phyloP scores from a whole-genome alignment of 1,284 basidiomycete genomes.

The Microbotryum intermedium region DNA sequence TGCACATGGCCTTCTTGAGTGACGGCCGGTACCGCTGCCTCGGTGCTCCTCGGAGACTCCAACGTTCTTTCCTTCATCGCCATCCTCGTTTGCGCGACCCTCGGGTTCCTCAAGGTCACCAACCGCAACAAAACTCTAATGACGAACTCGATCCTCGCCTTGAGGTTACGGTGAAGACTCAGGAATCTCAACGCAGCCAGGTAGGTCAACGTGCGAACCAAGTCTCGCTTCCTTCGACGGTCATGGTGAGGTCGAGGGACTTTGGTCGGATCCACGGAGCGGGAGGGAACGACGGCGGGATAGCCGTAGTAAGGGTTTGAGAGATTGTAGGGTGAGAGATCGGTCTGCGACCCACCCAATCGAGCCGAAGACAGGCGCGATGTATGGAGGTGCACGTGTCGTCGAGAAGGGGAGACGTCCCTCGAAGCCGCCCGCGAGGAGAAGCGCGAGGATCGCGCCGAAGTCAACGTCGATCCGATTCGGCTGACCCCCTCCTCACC shows the following conservation, averaged over 20 bases:
- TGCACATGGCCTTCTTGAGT: background rate
- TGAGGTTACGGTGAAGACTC: constrained; percentile 26
- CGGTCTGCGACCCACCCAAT: no score
- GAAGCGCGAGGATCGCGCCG: constrained; percentile 16
- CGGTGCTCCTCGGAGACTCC: no score
- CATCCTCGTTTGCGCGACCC: background rate
- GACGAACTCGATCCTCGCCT: constrained; percentile 8
- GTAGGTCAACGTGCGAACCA: constrained; percentile 54
- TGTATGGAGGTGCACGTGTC: background rate
- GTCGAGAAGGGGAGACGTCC: background rate
- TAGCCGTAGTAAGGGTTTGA: constrained; percentile 80
- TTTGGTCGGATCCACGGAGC: constrained; percentile 26
- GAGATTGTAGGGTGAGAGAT: constrained; percentile 38
- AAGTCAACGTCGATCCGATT: constrained; percentile 2
- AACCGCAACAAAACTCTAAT: constrained; percentile 8
- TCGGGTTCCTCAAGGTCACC: background rate
- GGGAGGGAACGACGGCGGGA: constrained; percentile 46
- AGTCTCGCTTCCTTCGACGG: constrained; percentile 59
- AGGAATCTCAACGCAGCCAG: constrained; percentile 45
- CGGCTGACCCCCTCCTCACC: background rate
- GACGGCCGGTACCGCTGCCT: background rate
- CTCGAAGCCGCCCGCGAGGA: constrained; percentile 15
- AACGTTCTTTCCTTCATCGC: background rate
- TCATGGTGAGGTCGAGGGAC: constrained; percentile 42
- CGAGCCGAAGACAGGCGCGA: no score